Evolutionary conservation across 495 filamentous ascomycete genomes (phyloP), one percentile per base, ranked within the genome.

Genomic region (Chlorociboria aeruginascens): DNA sequence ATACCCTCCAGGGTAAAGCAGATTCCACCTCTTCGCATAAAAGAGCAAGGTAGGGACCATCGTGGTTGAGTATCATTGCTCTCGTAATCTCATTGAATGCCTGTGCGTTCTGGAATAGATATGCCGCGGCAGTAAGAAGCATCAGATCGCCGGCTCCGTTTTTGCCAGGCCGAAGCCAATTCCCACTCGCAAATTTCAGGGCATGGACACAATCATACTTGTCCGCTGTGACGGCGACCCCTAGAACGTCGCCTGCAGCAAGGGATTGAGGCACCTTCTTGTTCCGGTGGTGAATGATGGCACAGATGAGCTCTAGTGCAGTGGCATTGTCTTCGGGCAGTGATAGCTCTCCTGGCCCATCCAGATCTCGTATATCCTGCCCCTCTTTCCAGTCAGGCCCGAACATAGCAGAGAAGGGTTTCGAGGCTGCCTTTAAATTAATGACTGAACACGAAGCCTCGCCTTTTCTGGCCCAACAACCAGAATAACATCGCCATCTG

Each of bases 401-500:
- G 40, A 43, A 29, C 40, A 43, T 8, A 43, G 16, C 40, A 29
- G 40, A 43, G 40, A 43, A 43, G 17, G 40, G 40, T 43, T 43
- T 43, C 40, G 40, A 43, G 8, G 40, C 17, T 29, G 40, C 40
- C 40, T 43, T 43, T 25, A 43, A 20, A 43, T 25, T 25, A 9
- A 43, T 14, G 20, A 25, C 20, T 39, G 36, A 16, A 13, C 36
- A 39, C 36, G 36, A 13, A 39, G 36, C 36, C 20, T 39, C 12
- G 20, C 36, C 6, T 39, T 7, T 39, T 39, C 36, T 13, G 36
- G 36, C 36, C 36, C 36, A 39, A 39, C 36, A 43, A n/a, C n/a
- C n/a, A n/a, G n/a, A n/a, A n/a, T 43, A 29, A 43, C 40, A 20
- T 43, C 40, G 40, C 40, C 40, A 43, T 43, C 40, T 25, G 40